Evolutionary conservation across 106 monocot genomes (phyloP), one percentile per base, ranked within the genome.

Genomic region (Acorus calamus): DNA sequence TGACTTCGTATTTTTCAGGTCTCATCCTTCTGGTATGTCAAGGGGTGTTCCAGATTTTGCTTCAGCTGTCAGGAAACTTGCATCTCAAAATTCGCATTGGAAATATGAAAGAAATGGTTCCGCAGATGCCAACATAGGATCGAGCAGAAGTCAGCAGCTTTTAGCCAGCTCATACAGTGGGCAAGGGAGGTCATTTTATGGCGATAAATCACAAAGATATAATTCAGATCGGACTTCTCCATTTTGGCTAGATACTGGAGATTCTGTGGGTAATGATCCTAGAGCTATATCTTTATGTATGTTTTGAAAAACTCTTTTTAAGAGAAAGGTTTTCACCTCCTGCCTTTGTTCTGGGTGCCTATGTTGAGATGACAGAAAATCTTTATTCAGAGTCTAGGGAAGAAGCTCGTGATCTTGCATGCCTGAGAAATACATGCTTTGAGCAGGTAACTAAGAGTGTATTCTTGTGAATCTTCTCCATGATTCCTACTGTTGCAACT

Each of bases 231-330:
- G 61, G 59, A 50, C 64, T 44, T n/a, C 79, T 73, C 64, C 79
- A 11, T 14, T 71, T 65, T 76, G 79, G 82, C 79, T 73, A 8
- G 82, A 79, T 12, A 82, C 86, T 57, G 82, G 82, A 52, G 86
- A 82, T 66, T 67, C 82, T 73, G 82, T 79, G 53, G 86, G 86
- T 86, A 86, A 76, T 79, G 54, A 8, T 70, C 51, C 8, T 65
- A 11, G 8, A 41, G 7, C 5, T 7, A 51, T 51, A 51, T 9
- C 44, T 42, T 62, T 41, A 6, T 43, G 52, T 62, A 44, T 68
- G 44, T 13, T 14, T 42, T 49, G 47, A 45, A 57, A 44, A 11
- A 47, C 46, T 8, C 58, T 49, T 4, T 49, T 46, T 53, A 28
- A 28, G 28, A 28, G 28, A 28, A 28, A 28, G 28, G 28, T 28